phyloP scores from a whole-genome alignment of 2,329 filamentous ascomycete species.

The Orbilia javanica region DNA sequence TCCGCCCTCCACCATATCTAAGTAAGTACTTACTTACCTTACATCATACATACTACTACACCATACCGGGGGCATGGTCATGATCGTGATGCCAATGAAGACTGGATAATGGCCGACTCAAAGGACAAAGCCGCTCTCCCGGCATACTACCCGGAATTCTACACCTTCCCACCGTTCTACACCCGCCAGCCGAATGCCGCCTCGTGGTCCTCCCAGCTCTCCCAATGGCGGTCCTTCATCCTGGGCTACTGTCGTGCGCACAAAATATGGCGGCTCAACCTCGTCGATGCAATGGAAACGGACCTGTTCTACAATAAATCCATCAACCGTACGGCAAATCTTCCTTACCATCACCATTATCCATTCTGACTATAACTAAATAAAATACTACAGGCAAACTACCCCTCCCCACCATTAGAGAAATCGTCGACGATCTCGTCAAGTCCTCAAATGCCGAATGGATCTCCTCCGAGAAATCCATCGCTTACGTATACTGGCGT shows the following conservation, averaged over 20 bases:
- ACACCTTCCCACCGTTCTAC: constrained; percentile 87
- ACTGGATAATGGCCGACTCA: constrained; percentile 31
- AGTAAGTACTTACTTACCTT: no score
- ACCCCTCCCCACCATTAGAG: constrained; percentile 68
- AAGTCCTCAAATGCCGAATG: constrained; percentile 66
- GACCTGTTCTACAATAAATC: constrained; percentile 72
- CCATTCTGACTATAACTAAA: neutral
- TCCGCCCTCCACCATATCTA: no score
- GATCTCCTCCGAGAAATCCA: constrained; percentile 72
- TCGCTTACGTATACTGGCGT: constrained; percentile 77
- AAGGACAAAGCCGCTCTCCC: constrained; percentile 29
- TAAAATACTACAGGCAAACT: constrained; percentile 44
- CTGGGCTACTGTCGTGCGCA: constrained; percentile 85
- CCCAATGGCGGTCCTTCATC: constrained; percentile 88
- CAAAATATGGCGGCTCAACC: constrained; percentile 79
- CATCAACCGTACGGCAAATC: constrained; percentile 67
- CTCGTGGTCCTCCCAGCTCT: constrained; percentile 80
- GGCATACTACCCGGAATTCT: constrained; percentile 65
- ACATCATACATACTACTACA: no score
- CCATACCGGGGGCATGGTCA: no score
- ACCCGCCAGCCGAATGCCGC: constrained; percentile 80
- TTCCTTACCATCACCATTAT: neutral
- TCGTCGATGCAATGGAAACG: constrained; percentile 73
- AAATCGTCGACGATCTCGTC: constrained; percentile 73
- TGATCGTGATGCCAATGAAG: no score